Evolutionary conservation across 257 asterid genomes (phyloP), one percentile per base, ranked within the genome.

Genomic region (Capsicum chinense): DNA sequence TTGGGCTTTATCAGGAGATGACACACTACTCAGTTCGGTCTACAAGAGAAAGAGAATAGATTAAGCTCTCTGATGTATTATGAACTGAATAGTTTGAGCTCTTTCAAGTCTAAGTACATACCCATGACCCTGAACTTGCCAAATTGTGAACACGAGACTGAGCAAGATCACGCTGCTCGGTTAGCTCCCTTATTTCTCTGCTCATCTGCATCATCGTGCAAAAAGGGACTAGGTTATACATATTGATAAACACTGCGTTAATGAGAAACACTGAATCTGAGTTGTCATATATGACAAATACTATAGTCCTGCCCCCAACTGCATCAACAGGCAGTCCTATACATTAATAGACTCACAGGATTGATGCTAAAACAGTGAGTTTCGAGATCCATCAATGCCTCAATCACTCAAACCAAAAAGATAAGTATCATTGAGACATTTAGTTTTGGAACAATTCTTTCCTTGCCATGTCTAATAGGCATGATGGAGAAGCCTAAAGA

Each of bases 121-220:
- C 97, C 97, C 96, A 90, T 58, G 91, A 79, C 85, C 85, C 88
- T n/a, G 94, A 83, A 68, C 86, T 92, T 73, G 90, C 5, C 83
- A 94, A 60, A 78, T 89, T 85, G 84, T 92, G 90, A 79, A 88
- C 79, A 0, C 92, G 98, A 80, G 93, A 86, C 37, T 83, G 85
- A 83, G 85, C 80, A 42, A 68, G 78, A 67, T 83, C 85, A 4
- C 85, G 85, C 66, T 83, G 85, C 69, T 66, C 39, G 16, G 79
- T 83, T 74, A 83, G n/a, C 80, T 83, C 80, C 85, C 85, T 83
- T 26, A 83, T 83, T 68, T 83, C 85, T 37, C 66, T 83, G 54
- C 79, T 58, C 85, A 83, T 83, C 85, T 83, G 64, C 57, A 83
- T 54, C 81, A 54, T 14, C 64, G 26, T 52, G 14, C 47, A 54